phyloP scores from a whole-genome alignment of 352 stramenopile genomes.

The Hyphochytrium catenoides region DNA sequence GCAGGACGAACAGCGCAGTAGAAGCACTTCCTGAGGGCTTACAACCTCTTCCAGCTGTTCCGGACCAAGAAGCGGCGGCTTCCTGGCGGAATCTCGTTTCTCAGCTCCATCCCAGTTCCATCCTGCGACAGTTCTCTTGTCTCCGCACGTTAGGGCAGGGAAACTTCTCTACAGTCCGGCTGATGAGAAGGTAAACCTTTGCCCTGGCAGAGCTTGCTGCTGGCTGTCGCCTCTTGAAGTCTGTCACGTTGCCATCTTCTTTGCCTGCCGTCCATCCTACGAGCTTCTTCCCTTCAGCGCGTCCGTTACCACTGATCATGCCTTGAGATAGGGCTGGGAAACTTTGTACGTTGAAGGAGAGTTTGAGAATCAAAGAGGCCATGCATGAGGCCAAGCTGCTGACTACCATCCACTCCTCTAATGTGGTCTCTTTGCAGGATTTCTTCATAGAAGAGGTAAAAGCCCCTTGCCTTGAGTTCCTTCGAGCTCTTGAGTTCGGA shows the following conservation, averaged over 20 bases:
- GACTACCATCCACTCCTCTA: slow-evolving; percentile 21
- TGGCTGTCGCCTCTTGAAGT: too few relatives aligned
- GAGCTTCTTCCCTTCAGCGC: slow-evolving; percentile 10
- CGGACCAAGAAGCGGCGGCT: slow-evolving; percentile 13
- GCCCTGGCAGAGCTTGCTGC: too few relatives aligned
- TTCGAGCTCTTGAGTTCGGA: not conserved
- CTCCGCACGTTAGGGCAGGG: slow-evolving; percentile 29
- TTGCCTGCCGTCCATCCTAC: too few relatives aligned
- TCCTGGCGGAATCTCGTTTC: slow-evolving; percentile 28
- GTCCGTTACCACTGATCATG: not conserved
- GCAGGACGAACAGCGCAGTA: too few relatives aligned
- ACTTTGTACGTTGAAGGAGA: slow-evolving; percentile 43
- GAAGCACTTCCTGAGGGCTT: too few relatives aligned
- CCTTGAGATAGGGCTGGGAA: not conserved
- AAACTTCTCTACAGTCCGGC: slow-evolving; percentile 47
- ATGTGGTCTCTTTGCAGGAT: slow-evolving; percentile 36
- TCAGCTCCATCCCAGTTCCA: slow-evolving; percentile 19
- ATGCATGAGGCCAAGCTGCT: slow-evolving; percentile 45
- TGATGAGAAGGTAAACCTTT: slow-evolving; percentile 27
- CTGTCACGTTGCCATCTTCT: too few relatives aligned
- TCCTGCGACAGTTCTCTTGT: slow-evolving; percentile 32
- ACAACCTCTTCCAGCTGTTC: too few relatives aligned
- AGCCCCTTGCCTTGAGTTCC: not conserved
- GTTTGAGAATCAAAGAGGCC: slow-evolving; percentile 39
- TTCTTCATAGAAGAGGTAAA: slow-evolving; percentile 35